A percentile compares a stretch with the other conserved stretches of the same genome.
These are phyloP conservation scores for Phenoliferia sp. DNA, from an alignment of 1,284 basidiomycete genomes.

Conservation along the genomic window DNA sequence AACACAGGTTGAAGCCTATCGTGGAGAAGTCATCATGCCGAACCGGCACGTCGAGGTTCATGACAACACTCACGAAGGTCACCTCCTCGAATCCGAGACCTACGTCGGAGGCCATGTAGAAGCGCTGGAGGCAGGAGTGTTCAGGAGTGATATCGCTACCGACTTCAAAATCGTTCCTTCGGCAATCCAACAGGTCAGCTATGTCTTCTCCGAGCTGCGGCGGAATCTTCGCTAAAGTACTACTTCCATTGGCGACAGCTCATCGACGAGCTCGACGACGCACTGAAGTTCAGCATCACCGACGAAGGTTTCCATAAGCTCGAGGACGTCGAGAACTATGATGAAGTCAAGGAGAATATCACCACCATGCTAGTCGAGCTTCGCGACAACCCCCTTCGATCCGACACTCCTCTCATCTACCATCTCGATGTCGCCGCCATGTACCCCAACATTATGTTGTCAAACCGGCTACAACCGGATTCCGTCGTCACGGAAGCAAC, in stretches of 20 bases:
- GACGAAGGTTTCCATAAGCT: slow-evolving; percentile 80
- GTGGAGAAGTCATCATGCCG: slow-evolving; percentile 91
- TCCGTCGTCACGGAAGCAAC: slow-evolving; percentile 95
- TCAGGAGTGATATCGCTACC: slow-evolving; percentile 89
- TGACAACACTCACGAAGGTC: slow-evolving; percentile 90
- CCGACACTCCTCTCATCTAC: slow-evolving; percentile 93
- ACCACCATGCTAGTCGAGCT: slow-evolving; percentile 74
- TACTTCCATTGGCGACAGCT: slow-evolving; percentile 53
- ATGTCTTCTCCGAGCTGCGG: not conserved
- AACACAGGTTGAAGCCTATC: slow-evolving; percentile 84
- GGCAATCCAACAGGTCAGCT: slow-evolving; percentile 72
- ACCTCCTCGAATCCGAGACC: slow-evolving; percentile 92
- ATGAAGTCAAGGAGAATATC: slow-evolving; percentile 82
- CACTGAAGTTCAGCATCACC: slow-evolving; percentile 80
- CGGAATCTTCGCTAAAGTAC: not conserved
- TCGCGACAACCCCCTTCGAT: slow-evolving; percentile 83
- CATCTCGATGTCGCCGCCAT: slow-evolving; percentile 99
- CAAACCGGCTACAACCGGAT: slow-evolving; percentile 96
- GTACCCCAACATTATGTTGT: slow-evolving; percentile 99
- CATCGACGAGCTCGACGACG: slow-evolving; percentile 88
- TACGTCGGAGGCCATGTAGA: slow-evolving; percentile 99
- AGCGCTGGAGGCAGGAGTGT: slow-evolving; percentile 96
- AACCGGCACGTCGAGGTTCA: slow-evolving; percentile 93
- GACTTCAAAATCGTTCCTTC: slow-evolving; percentile 91
- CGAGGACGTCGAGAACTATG: slow-evolving; percentile 89